These are phyloP conservation scores for Globisporangium acanthophoron DNA, from an alignment of 352 stramenopile species.

Conservation along the genomic window DNA sequence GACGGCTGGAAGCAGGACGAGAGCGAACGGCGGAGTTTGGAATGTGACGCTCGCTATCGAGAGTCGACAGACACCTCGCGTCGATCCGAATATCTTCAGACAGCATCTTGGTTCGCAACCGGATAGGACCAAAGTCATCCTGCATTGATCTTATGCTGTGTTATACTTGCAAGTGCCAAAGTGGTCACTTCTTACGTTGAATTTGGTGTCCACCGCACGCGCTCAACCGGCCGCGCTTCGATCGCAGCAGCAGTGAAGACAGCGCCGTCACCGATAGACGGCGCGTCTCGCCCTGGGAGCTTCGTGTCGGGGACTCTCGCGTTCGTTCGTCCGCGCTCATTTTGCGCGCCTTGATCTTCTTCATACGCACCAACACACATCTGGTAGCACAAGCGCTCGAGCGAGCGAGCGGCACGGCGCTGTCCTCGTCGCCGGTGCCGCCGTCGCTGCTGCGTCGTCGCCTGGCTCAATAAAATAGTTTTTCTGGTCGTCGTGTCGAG, in stretches of 20 bases:
- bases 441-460: slow-evolving; percentile 1
- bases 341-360: background rate
- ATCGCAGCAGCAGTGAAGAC: slow-evolving; percentile 1
- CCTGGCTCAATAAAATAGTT: slow-evolving; percentile 16
- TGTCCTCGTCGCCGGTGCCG: background rate
- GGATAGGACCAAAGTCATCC: too few relatives aligned
- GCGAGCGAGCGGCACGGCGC: background rate
- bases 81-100: background rate
- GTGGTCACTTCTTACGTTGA: too few relatives aligned
- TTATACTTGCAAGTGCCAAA: too few relatives aligned
- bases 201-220: background rate
- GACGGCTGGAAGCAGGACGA: background rate
- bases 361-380: background rate
- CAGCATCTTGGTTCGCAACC: too few relatives aligned
- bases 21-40: background rate
- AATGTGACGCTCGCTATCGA: background rate
- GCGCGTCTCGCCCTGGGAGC: background rate
- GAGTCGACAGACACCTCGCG: too few relatives aligned
- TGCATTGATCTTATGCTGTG: too few relatives aligned
- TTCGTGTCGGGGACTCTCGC: background rate
- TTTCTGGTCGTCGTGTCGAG: slow-evolving; percentile 5
- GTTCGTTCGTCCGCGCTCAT: background rate
- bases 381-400: background rate
- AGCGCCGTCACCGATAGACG: background rate
- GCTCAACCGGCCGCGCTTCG: slow-evolving; percentile 3